Conservation (phyloP, 2,329 filamentous ascomycete species). For the Calonectria pseudoturangicola region DNA sequence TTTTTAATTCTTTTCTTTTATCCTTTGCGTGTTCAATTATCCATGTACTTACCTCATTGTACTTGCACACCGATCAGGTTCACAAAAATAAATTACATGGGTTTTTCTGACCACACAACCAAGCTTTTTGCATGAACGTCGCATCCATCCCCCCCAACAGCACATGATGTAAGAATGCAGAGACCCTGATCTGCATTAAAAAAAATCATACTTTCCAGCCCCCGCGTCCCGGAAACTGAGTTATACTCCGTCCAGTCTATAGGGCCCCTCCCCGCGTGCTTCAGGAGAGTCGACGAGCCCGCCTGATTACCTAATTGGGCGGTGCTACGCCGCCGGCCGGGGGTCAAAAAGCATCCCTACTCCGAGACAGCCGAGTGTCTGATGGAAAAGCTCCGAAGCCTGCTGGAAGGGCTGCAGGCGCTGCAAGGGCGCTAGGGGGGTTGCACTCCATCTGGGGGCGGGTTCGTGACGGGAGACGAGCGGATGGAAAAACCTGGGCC, state of each 20-base stretch:
- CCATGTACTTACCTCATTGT: slow-evolving; percentile 7
- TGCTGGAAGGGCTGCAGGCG: neutral
- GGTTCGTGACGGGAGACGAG: slow-evolving; percentile 24
- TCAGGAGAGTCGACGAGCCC: slow-evolving; percentile 8
- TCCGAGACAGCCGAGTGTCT: slow-evolving; percentile 18
- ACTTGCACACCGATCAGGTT: slow-evolving; percentile 4
- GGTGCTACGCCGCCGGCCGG: neutral
- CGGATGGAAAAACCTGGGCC: slow-evolving; percentile 50
- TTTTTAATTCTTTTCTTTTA: neutral
- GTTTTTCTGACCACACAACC: neutral
- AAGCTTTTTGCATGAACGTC: slow-evolving; percentile 7
- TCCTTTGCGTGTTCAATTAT: neutral
- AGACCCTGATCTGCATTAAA: slow-evolving; percentile 21
- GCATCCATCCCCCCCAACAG: neutral
- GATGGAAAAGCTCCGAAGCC: slow-evolving; percentile 1
- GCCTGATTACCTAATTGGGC: slow-evolving; percentile 2
- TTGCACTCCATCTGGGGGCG: slow-evolving; percentile 23
- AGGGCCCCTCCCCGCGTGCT: slow-evolving; percentile 9
- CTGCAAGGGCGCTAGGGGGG: neutral
- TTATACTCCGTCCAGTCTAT: slow-evolving; percentile 22
- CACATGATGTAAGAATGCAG: neutral
- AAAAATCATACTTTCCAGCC: slow-evolving; percentile 13
- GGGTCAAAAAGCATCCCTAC: slow-evolving; percentile 12
- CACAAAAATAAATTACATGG: slow-evolving; percentile 17
- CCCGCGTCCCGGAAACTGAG: slow-evolving; percentile 7